Conservation (phyloP, 441 rosid species). For the Pelargonium myrrhifolium region DNA sequence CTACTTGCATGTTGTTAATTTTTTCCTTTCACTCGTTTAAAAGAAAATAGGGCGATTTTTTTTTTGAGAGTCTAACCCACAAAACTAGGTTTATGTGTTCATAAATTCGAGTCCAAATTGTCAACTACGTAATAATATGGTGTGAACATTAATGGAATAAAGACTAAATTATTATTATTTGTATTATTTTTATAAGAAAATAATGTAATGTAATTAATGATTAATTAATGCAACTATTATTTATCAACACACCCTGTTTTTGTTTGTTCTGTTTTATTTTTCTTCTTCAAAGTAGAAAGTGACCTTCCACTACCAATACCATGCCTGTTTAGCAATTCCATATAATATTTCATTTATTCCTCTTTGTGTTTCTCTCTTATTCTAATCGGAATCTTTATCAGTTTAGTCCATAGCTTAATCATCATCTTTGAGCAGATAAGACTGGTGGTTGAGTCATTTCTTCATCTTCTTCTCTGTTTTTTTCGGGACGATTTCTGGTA, state of each 20-base stretch:
- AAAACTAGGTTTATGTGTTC: too few relatives aligned
- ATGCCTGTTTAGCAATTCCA: not conserved
- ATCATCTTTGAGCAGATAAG: conserved; percentile 32
- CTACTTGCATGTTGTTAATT: too few relatives aligned
- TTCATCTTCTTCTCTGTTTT: conserved; percentile 13
- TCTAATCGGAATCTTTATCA: conserved; percentile 27
- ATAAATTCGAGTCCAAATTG: too few relatives aligned
- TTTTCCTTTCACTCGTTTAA: too few relatives aligned
- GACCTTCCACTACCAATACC: conserved; percentile 23
- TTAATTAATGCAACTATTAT: not conserved
- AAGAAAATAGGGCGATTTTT: too few relatives aligned
- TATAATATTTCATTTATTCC: not conserved
- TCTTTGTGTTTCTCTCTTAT: not conserved
- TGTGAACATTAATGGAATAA: too few relatives aligned
- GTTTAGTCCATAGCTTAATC: conserved; percentile 14
- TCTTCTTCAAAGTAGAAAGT: conserved; percentile 18
- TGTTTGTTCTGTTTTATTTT: not conserved
- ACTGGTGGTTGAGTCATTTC: conserved; percentile 43
- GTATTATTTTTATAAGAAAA: not conserved
- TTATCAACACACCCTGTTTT: not conserved
- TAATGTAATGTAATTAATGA: not conserved
- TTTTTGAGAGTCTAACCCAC: too few relatives aligned
- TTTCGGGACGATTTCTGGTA: conserved; percentile 21
- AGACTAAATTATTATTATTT: too few relatives aligned
- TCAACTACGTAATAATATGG: too few relatives aligned